phyloP scores from a whole-genome alignment of 768 basidiomycete genomes.

The Phanerochaete sordida region DNA sequence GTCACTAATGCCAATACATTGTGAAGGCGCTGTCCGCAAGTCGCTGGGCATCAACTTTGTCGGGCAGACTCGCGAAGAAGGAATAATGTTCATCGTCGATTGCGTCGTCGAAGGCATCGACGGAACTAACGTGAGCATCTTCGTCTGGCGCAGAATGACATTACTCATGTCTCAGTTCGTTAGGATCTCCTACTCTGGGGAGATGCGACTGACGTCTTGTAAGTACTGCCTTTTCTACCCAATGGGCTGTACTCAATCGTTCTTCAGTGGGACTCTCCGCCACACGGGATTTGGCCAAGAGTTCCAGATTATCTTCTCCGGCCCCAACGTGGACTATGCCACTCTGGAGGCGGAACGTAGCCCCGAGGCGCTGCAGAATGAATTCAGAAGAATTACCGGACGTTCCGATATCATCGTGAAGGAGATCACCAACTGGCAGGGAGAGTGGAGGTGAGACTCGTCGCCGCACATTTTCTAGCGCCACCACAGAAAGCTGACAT shows the following conservation, averaged over 20 bases:
- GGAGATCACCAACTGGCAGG: conserved; percentile 18
- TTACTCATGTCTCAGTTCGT: too few relatives aligned
- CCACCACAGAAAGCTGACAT: too few relatives aligned
- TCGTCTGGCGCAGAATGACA: neutral
- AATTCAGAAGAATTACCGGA: neutral
- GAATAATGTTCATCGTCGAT: neutral
- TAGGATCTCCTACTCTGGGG: conserved; percentile 26
- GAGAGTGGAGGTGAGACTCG: conserved; percentile 15
- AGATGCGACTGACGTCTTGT: conserved; percentile 12
- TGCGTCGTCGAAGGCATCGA: neutral
- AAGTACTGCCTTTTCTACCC: neutral
- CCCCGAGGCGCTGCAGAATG: neutral
- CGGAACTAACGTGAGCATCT: neutral
- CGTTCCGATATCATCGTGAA: neutral
- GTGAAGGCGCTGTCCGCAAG: conserved; percentile 8
- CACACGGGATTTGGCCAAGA: neutral
- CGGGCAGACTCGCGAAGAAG: conserved; percentile 6
- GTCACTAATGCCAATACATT: neutral
- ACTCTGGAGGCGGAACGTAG: neutral
- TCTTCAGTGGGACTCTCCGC: neutral
- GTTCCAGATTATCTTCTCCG: neutral
- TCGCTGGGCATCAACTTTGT: conserved; percentile 2
- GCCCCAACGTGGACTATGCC: neutral
- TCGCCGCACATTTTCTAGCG: too few relatives aligned
- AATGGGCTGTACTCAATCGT: neutral